Evolutionary conservation across 257 asterid species (phyloP), one percentile per base, ranked within the genome.

Genomic region (Penstemon barbatus): DNA sequence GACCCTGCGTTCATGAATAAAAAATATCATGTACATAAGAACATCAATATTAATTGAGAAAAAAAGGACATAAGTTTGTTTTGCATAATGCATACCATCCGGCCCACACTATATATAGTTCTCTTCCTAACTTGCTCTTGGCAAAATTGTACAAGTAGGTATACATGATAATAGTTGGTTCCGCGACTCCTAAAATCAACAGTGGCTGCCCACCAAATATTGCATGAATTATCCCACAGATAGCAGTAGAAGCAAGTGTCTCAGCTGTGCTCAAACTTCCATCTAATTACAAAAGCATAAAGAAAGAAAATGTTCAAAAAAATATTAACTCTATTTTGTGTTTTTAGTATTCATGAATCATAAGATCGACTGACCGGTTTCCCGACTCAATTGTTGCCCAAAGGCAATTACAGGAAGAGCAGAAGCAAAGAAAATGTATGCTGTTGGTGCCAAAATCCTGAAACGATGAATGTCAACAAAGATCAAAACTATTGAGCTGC

Each of bases 131-230:
- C 15, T 90, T 79, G 51, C 55, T 74, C 75, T 71, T 75, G 25
- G 88, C 79, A 44, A 92, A 89, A 78, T 58, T 67, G 79, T 86
- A 89, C 77, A 92, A 77, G 77, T 89, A 89, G 48, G 90, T 75
- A 62, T 92, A 92, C 98, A 92, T 92, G 45, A 92, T 92, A 69
- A 92, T 88, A 37, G 98, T 92, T 1, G 98, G 98, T 65, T 89
- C 98, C 53, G 98, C 98, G 75, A 92, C 97, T 70, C 98, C 98
- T 69, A 92, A 73, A 65, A 92, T 86, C 84, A 92, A 67, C n/a
- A 92, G 78, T 48, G 98, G 98, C 63, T 92, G 97, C 64, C 98
- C 98, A 43, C 98, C 97, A 0, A 89, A 77, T 50, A 89, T 77
- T 4, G 98, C 66, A 72, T 92, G 98, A 61, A 89, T 86, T 61